Evolutionary conservation across 2,329 filamentous ascomycete genomes (phyloP), one percentile per base, ranked within the genome.

Genomic region (Fusarium transvaalense): DNA sequence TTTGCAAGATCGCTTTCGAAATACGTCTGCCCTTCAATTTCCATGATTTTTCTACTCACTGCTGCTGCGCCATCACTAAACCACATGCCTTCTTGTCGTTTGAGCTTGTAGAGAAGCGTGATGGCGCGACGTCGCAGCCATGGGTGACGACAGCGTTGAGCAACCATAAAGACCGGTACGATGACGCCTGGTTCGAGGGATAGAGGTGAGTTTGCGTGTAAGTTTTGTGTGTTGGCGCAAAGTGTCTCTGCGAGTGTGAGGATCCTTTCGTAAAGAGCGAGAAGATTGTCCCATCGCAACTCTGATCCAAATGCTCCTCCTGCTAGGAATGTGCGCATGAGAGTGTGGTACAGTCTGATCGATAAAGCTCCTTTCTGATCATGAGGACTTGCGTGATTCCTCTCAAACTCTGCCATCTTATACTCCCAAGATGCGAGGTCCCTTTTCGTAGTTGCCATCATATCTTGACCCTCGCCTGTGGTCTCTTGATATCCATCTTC

Each of bases 11-110:
- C 68, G n/a, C 67, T 61, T 12, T 48, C 45, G 39, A 63, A 71
- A 39, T 39, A 74, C 5, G n/a, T 23, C 14, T 73, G 70, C 2
- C 70, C 72, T 37, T 74, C 72, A 6, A 71, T 39, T 9, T 58
- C 39, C 72, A 74, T 74, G 23, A 71, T 72, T 8, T 50, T 61
- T 8, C 63, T 45, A 0, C 48, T 52, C 3, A 76, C 77, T 5
- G 61, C 67, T 10, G 75, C 73, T 3, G 74, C 68, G 3, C 69
- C 74, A n/a, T 70, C 67, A 45, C 77, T 78, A 56, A 71, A 69
- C 77, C 77, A 79, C 59, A 75, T 68, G 4, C 76, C 77, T 32
- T 78, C 77, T 15, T 77, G 76, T 19, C 77, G 56, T n/a, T 75
- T 76, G 19, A 73, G 51, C 23, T 55, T 59, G 15, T 56, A 42